These are phyloP conservation scores for Erythrobasidium hasegawianum DNA, from an alignment of 1,284 basidiomycete genomes.

Conservation along the genomic window DNA sequence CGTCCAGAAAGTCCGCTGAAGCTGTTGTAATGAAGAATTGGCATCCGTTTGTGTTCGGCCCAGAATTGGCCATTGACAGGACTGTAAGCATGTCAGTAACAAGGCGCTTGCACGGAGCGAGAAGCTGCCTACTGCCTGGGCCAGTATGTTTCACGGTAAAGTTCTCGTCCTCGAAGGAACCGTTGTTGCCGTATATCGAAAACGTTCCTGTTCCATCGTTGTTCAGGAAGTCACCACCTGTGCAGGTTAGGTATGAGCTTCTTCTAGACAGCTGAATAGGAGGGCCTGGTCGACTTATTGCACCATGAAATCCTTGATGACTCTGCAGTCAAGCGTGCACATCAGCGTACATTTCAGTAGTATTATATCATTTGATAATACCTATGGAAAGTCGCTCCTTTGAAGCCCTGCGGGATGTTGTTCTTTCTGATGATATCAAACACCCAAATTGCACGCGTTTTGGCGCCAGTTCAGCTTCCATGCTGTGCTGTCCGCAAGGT, in stretches of 20 bases:
- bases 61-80: slow-evolving; percentile 73
- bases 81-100: slow-evolving; percentile 1
- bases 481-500: neutral
- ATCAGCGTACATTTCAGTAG: neutral
- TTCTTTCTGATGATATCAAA: slow-evolving; percentile 43
- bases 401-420: slow-evolving; percentile 49
- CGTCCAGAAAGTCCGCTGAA: slow-evolving; percentile 88
- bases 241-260: slow-evolving; percentile 6
- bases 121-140: slow-evolving; percentile 33
- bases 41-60: slow-evolving; percentile 86
- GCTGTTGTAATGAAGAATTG: slow-evolving; percentile 98
- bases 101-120: too few species aligned
- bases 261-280: neutral
- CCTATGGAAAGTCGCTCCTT: slow-evolving; percentile 71
- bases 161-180: slow-evolving; percentile 76
- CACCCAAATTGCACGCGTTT: too few species aligned
- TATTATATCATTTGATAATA: slow-evolving; percentile 48
- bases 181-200: slow-evolving; percentile 83
- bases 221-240: slow-evolving; percentile 52
- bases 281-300: slow-evolving; percentile 32
- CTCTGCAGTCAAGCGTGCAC: slow-evolving; percentile 51
- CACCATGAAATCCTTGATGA: slow-evolving; percentile 46
- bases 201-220: slow-evolving; percentile 88
- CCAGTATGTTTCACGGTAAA: slow-evolving; percentile 69
- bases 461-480: neutral